Conservation (phyloP, 2,329 filamentous ascomycete species). For the Monosporascus sp. region DNA sequence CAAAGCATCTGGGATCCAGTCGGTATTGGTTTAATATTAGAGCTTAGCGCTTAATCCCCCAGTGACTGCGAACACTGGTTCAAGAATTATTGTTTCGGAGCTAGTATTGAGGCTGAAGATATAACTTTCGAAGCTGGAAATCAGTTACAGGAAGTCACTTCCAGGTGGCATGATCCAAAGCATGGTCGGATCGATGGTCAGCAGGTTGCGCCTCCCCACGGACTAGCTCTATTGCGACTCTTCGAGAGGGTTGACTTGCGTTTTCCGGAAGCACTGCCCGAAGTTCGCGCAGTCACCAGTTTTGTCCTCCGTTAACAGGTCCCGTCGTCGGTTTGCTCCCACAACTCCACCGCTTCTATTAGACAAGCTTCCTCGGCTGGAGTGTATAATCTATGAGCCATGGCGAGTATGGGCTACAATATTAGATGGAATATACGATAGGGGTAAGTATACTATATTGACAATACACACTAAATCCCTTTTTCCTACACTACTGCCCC, state of each 20-base stretch:
- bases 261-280: conserved; percentile 12
- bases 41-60: conserved; percentile 28
- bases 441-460: conserved; percentile 18
- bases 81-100: conserved; percentile 21
- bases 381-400: conserved; percentile 27
- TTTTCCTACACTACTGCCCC: too few relatives aligned
- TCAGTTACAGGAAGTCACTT: neutral
- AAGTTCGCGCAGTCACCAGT: conserved; percentile 24
- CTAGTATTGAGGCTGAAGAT: conserved; percentile 15
- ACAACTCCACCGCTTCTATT: conserved; percentile 13
- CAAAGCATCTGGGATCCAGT: conserved; percentile 24
- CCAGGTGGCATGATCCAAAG: conserved; percentile 16
- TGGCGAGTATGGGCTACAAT: conserved; percentile 17
- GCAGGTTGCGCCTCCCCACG: conserved; percentile 17
- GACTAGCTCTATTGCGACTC: conserved; percentile 18
- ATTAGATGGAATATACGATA: neutral
- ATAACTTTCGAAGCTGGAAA: neutral
- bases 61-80: conserved; percentile 32
- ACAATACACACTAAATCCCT: neutral
- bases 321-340: conserved; percentile 20
- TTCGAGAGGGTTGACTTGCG: conserved; percentile 14
- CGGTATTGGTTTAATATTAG: conserved; percentile 21
- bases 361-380: conserved; percentile 19
- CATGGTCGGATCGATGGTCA: conserved; percentile 29
- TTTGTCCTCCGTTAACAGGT: conserved; percentile 30